phyloP scores from a whole-genome alignment of 164 flowering plant genomes.

The Magnolia kwangsiensis region DNA sequence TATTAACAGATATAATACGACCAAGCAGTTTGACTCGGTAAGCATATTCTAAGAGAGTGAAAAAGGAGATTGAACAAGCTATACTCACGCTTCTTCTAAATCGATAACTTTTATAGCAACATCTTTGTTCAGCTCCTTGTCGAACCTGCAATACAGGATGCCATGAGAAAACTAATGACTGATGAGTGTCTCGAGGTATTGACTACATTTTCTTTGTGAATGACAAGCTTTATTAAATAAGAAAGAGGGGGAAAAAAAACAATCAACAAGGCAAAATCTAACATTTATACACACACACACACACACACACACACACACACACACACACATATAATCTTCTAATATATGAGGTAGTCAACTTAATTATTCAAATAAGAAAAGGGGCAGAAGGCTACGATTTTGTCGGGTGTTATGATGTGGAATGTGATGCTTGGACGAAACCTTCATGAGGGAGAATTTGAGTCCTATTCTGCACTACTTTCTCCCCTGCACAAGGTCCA shows the following conservation, averaged over 20 bases:
- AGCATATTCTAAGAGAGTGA: background rate
- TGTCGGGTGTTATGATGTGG: too few relatives aligned
- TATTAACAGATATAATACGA: too few relatives aligned
- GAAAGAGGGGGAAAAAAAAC: background rate
- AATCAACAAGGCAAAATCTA: background rate
- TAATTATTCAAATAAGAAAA: background rate
- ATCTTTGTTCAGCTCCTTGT: slow-evolving; percentile 82
- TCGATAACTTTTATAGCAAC: slow-evolving; percentile 98
- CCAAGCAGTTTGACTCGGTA: background rate
- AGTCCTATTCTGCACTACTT: too few relatives aligned
- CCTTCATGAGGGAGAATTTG: too few relatives aligned
- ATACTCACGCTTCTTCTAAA: slow-evolving; percentile 95
- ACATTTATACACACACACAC: background rate
- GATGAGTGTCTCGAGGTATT: background rate
- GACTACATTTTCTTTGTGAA: background rate
- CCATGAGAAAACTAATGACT: background rate
- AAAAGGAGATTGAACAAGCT: background rate
- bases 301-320: too few relatives aligned
- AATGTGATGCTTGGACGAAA: too few relatives aligned
- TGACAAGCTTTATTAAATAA: background rate
- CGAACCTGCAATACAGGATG: slow-evolving; percentile 63
- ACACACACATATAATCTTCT: background rate
- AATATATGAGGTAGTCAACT: background rate
- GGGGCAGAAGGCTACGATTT: background rate
- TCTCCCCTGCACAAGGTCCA: too few relatives aligned